Base-by-base conservation (phyloP, 352 stramenopile species). In the Phytophthora tubulina region DNA sequence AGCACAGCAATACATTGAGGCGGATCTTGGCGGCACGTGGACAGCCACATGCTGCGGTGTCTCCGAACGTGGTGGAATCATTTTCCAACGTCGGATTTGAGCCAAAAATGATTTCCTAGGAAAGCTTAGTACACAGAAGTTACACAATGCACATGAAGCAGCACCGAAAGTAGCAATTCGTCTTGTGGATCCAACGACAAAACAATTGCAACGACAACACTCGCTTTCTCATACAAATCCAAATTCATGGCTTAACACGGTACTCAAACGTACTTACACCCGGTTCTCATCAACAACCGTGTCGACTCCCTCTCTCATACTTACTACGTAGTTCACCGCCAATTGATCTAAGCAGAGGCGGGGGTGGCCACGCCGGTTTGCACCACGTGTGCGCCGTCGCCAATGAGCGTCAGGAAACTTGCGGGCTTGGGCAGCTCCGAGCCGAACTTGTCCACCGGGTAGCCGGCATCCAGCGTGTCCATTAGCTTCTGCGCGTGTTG, bases 401-500 rank as follows among this genome's bases (percentile, higher is more conserved):
- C 85, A 41, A 90, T 88, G 50, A 71, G 75, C 61, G 85, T 90
- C 61, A 90, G 78, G 67, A 91, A 91, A 61, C 83, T 91, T 14
- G 75, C 80, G 4, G 84, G 81, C 32, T 78, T 84, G 1, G 78
- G 84, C 52, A 91, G 86, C 55, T 92, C 82, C 33, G 64, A 75
- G 35, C 63, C 72, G 54, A 79, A 76, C 63, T 72, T 72, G 21
- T 66, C 67, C 38, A 35, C 50, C 35, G 95, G 89, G 81, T 98
- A 99, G 27, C 93, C 84, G 6, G 77, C 52, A 64, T 94, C 84
- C 42, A 91, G 67, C 62, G 74, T 84, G 11, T 62, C 69, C 36
- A 99, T 83, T 46, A 93, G 78, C 53, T 85, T 80, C 53, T 93
- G 69, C 4, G 73, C 82, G 63, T 91, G 69, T 10, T 87, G 82